phyloP scores from a whole-genome alignment of 202 grass and related monocot species.

The Musa balbisiana region DNA sequence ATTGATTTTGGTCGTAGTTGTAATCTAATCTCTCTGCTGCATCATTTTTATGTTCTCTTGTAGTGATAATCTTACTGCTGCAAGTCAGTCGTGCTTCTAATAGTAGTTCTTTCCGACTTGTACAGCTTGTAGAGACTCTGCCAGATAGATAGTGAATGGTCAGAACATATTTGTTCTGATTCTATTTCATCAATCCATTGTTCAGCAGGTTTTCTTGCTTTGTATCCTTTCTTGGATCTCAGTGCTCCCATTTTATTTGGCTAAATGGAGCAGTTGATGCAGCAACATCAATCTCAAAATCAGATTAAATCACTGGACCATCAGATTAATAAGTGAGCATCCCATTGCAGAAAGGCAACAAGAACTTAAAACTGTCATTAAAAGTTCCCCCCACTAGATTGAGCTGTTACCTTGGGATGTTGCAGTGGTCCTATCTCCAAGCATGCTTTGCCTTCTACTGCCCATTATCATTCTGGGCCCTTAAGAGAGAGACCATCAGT shows the following conservation, averaged over 20 bases:
- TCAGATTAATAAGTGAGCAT: not conserved
- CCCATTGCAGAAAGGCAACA: not conserved
- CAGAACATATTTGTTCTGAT: too few species aligned
- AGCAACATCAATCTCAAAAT: not conserved
- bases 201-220: too few species aligned
- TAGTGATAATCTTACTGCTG: too few species aligned
- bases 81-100: too few species aligned
- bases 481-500: not conserved
- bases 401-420: not conserved
- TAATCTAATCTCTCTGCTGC: too few species aligned
- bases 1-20: too few species aligned
- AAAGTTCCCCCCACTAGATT: not conserved
- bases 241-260: not conserved
- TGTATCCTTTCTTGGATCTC: too few species aligned
- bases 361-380: not conserved
- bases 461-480: not conserved
- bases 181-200: too few species aligned
- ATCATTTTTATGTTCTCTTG: too few species aligned
- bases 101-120: too few species aligned
- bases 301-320: not conserved
- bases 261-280: not conserved
- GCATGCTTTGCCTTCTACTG: conserved; percentile 1
- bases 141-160: too few species aligned
- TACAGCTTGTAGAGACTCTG: too few species aligned
- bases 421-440: not conserved